A percentile compares a stretch with the other conserved stretches of the same genome.
These are phyloP conservation scores for Fomitiporia mediterranea DNA, from an alignment of 1,284 basidiomycete species.

Conservation along the genomic window DNA sequence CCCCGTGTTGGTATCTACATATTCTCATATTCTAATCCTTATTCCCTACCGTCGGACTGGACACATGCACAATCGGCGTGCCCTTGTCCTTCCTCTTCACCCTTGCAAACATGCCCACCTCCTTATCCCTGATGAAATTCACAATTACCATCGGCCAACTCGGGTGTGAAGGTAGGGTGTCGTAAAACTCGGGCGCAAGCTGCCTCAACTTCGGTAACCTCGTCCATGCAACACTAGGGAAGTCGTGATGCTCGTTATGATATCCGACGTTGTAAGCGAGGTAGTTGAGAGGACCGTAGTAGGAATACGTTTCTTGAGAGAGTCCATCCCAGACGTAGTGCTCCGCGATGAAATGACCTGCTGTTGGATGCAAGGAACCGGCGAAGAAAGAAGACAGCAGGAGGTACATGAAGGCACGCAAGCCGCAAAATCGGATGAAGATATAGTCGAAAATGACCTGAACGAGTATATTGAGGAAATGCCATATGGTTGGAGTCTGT, in stretches of 20 bases:
- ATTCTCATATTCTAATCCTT: neutral
- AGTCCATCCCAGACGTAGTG: conserved; percentile 92
- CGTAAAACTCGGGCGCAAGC: conserved; percentile 92
- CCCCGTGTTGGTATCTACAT: too few species aligned
- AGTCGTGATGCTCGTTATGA: conserved; percentile 99
- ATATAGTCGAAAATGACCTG: conserved; percentile 74
- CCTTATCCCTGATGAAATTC: conserved; percentile 88
- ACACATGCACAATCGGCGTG: neutral
- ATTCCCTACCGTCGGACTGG: neutral
- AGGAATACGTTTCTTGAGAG: conserved; percentile 93
- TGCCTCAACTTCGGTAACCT: conserved; percentile 79
- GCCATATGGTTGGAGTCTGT: conserved; percentile 82
- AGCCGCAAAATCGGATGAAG: conserved; percentile 60
- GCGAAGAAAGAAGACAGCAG: conserved; percentile 91
- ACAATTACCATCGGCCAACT: conserved; percentile 94
- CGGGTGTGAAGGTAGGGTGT: conserved; percentile 79
- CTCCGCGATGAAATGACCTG: conserved; percentile 97
- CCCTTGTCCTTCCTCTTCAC: conserved; percentile 35
- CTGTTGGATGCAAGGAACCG: conserved; percentile 91
- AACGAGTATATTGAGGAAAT: conserved; percentile 68
- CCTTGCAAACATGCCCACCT: conserved; percentile 64
- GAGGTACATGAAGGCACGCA: conserved; percentile 75
- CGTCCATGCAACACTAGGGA: conserved; percentile 95
- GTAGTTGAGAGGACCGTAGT: conserved; percentile 90
- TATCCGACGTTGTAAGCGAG: conserved; percentile 98